A percentile compares a stretch with the other conserved stretches of the same genome.
These are phyloP conservation scores for Bolboschoenus planiculmis DNA, from an alignment of 176 grass and related monocot genomes.

Conservation along the genomic window DNA sequence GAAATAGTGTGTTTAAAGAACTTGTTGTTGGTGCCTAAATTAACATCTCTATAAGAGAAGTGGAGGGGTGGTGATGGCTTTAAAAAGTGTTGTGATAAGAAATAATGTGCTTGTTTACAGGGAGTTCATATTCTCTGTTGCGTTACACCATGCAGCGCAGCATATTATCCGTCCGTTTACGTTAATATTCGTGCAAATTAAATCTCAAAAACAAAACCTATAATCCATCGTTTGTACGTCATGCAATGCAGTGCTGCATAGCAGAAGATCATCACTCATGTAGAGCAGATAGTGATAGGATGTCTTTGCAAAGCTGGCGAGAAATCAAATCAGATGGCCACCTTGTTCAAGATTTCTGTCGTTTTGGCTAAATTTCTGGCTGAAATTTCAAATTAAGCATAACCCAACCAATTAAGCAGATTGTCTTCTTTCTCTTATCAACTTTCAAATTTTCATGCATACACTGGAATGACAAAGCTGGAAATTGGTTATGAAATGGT, in stretches of 20 bases:
- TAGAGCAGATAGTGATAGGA: not conserved
- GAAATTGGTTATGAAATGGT: not conserved
- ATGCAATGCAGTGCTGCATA: no score
- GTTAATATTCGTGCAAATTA: no score
- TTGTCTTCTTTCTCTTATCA: not conserved
- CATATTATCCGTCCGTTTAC: no score
- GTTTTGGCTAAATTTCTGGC: not conserved
- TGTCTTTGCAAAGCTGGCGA: not conserved
- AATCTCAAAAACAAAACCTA: no score
- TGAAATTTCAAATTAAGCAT: not conserved
- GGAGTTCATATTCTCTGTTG: no score
- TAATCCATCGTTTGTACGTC: no score
- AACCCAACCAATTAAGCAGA: not conserved
- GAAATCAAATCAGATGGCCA: not conserved
- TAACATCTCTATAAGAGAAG: not conserved
- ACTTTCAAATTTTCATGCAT: not conserved
- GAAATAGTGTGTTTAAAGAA: conserved; percentile 3
- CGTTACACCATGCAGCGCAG: no score
- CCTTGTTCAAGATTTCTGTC: not conserved
- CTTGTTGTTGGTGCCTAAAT: not conserved
- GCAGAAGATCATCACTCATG: not conserved
- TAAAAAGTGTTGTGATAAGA: not conserved
- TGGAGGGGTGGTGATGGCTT: not conserved
- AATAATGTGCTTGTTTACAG: not conserved
- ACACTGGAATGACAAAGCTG: not conserved